Percentiles rank a stretch among this genome's conserved stretches.
These are phyloP conservation scores for Psilocybe subaeruginosa DNA, from an alignment of 768 basidiomycete species.

Conservation along the genomic window DNA sequence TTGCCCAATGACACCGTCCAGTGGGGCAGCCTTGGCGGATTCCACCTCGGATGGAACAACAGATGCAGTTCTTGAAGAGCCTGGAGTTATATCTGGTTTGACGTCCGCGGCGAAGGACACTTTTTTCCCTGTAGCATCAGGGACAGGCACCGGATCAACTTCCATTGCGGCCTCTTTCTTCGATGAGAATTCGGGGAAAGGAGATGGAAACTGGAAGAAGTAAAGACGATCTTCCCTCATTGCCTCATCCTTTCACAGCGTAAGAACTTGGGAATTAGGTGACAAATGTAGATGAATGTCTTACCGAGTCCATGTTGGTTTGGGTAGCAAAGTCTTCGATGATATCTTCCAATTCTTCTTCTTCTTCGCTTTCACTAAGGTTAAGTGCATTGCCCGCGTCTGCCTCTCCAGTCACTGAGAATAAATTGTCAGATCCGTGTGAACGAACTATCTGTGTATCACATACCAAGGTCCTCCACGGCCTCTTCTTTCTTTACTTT, in stretches of 20 bases:
- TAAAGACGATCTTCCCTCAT: slow-evolving; percentile 71
- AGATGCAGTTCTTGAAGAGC: slow-evolving; percentile 30
- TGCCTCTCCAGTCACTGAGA: slow-evolving; percentile 40
- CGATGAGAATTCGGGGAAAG: slow-evolving; percentile 76
- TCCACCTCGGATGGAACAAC: slow-evolving; percentile 31
- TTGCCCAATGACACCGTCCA: slow-evolving; percentile 83
- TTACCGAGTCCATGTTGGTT: slow-evolving; percentile 42
- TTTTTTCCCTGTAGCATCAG: slow-evolving; percentile 42
- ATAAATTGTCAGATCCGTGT: neutral
- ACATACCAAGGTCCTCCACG: slow-evolving; percentile 30
- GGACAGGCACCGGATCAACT: slow-evolving; percentile 32
- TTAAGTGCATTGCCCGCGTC: slow-evolving; percentile 58
- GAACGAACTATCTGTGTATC: neutral
- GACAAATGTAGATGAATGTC: slow-evolving; percentile 10
- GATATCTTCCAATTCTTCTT: slow-evolving; percentile 79
- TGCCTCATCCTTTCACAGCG: slow-evolving; percentile 42
- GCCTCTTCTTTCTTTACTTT: slow-evolving; percentile 52
- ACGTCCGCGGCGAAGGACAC: slow-evolving; percentile 70
- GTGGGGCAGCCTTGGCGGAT: slow-evolving; percentile 32
- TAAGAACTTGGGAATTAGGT: neutral
- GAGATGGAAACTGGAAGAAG: slow-evolving; percentile 88
- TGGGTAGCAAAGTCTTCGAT: slow-evolving; percentile 66
- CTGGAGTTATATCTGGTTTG: slow-evolving; percentile 40
- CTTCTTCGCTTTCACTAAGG: slow-evolving; percentile 77
- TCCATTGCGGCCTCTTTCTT: slow-evolving; percentile 33